Percentiles rank a stretch among this genome's conserved stretches.
These are phyloP conservation scores for Fusarium sp. DNA, from an alignment of 2,329 filamentous ascomycete species.

Conservation along the genomic window DNA sequence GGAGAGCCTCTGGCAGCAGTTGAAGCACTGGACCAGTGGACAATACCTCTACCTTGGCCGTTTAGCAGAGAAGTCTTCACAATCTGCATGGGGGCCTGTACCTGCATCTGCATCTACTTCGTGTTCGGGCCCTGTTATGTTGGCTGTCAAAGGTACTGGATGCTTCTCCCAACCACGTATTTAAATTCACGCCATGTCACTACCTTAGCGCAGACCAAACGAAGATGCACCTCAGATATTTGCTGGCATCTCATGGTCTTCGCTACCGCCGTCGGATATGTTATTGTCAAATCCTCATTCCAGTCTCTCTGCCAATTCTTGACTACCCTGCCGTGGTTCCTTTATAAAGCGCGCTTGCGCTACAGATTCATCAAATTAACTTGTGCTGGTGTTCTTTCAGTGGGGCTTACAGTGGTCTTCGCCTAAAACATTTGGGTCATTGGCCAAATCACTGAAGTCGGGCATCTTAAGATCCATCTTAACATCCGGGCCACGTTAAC, in stretches of 20 bases:
- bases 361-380: not conserved
- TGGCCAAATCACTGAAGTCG: not conserved
- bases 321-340: not conserved
- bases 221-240: not conserved
- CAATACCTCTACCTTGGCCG: not conserved
- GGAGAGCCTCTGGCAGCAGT: not conserved
- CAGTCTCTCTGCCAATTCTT: not conserved
- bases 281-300: no score
- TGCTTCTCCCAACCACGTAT: not conserved
- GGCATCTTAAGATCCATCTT: not conserved
- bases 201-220: not conserved
- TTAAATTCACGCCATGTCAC: not conserved
- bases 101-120: not conserved
- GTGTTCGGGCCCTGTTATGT: not conserved
- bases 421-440: not conserved
- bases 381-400: not conserved
- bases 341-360: not conserved
- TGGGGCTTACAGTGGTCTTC: not conserved
- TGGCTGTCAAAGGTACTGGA: not conserved
- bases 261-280: no score
- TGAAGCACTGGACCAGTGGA: not conserved
- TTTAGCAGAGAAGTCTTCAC: not conserved
- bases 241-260: no score
- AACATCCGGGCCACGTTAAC: no score
- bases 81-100: not conserved